Conservation (phyloP, 768 basidiomycete species). For the Grammothele lineata region DNA sequence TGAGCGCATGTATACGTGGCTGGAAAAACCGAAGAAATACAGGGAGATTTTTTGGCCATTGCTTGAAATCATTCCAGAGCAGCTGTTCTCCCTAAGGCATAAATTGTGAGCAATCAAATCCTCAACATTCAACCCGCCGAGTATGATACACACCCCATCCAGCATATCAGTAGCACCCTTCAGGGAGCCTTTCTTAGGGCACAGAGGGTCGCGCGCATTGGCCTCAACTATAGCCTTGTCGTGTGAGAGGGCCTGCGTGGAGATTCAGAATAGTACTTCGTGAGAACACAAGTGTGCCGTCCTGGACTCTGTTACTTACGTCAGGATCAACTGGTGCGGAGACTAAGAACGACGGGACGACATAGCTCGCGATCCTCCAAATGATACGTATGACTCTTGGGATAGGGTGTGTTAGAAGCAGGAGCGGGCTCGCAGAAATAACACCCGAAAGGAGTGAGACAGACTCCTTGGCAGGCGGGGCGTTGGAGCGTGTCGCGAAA, state of each 20-base stretch:
- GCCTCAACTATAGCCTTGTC: slow-evolving; percentile 48
- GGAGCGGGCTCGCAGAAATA: slow-evolving; percentile 63
- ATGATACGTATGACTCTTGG: neutral
- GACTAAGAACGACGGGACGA: neutral
- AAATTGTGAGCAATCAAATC: too few relatives aligned
- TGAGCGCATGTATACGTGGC: too few relatives aligned
- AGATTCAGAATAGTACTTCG: slow-evolving; percentile 29
- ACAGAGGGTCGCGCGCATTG: slow-evolving; percentile 49
- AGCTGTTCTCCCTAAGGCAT: slow-evolving; percentile 66
- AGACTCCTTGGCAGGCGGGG: slow-evolving; percentile 29
- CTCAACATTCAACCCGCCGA: too few relatives aligned
- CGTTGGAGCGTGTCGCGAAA: slow-evolving; percentile 37
- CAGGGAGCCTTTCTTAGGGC: slow-evolving; percentile 48
- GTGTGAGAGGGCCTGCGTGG: slow-evolving; percentile 59
- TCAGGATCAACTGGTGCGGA: neutral
- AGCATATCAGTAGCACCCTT: slow-evolving; percentile 20
- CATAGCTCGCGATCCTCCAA: neutral
- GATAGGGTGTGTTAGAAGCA: slow-evolving; percentile 59
- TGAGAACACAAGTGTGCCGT: neutral
- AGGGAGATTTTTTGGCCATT: slow-evolving; percentile 66
- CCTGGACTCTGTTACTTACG: neutral
- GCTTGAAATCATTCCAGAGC: slow-evolving; percentile 37
- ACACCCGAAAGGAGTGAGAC: slow-evolving; percentile 52
- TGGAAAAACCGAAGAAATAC: slow-evolving; percentile 28
- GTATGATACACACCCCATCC: slow-evolving; percentile 15